A percentile compares a stretch with the other conserved stretches of the same genome.
These are phyloP conservation scores for Mrakia gelida DNA, from an alignment of 768 basidiomycete species.

Conservation along the genomic window DNA sequence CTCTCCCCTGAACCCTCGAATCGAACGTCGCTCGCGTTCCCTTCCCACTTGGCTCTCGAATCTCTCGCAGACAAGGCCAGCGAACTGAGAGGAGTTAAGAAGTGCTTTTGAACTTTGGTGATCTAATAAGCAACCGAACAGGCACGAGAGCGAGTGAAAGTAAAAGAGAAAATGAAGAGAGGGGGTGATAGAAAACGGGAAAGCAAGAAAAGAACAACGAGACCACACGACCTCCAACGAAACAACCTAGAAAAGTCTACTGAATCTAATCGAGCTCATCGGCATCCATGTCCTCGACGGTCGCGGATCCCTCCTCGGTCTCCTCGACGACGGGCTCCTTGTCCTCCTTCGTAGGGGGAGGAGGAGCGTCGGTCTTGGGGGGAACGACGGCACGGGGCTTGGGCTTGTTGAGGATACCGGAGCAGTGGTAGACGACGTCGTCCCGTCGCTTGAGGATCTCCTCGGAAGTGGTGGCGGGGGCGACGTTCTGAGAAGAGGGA, in stretches of 20 bases:
- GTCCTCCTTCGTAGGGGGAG: constrained; percentile 33
- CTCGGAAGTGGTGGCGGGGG: constrained; percentile 71
- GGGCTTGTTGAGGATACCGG: constrained; percentile 82
- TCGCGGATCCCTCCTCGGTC: constrained; percentile 36
- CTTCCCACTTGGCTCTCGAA: too few species aligned
- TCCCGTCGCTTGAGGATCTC: constrained; percentile 90
- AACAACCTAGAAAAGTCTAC: not conserved
- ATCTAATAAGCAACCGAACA: not conserved
- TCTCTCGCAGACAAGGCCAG: too few species aligned
- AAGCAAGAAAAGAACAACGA: too few species aligned
- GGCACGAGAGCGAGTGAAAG: constrained; percentile 10
- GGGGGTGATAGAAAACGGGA: not conserved
- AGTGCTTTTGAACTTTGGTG: not conserved
- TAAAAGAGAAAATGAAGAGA: not conserved
- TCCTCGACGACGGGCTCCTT: constrained; percentile 33
- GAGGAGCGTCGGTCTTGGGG: constrained; percentile 48
- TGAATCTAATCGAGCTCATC: constrained; percentile 28
- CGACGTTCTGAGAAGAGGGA: constrained; percentile 54
- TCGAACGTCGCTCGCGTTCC: too few species aligned
- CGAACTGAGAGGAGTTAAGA: too few species aligned
- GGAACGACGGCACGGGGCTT: constrained; percentile 68
- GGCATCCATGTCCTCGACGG: constrained; percentile 37
- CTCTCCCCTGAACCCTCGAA: too few species aligned
- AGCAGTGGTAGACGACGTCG: constrained; percentile 82
- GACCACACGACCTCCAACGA: not conserved